Evolutionary conservation across 441 rosid genomes (phyloP).

Genomic region (Viola pubescens): DNA sequence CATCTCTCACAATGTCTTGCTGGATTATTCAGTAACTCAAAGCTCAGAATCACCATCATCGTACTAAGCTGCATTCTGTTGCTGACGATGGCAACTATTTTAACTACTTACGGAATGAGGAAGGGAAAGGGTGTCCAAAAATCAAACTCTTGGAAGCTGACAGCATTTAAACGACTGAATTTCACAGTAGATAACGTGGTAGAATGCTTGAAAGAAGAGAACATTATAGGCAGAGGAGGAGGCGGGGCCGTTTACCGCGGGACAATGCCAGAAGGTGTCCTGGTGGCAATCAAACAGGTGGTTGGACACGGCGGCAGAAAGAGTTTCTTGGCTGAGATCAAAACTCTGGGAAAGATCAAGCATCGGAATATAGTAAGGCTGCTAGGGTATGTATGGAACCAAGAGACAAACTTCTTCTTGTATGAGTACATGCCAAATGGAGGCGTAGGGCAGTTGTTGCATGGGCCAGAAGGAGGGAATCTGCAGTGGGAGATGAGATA

Average conservation of each 20-base stretch:
- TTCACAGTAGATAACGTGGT: constrained; percentile 76
- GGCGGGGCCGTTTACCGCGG: constrained; percentile 51
- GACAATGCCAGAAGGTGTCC: neutral
- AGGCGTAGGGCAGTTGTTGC: too few relatives aligned
- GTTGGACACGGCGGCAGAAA: too few relatives aligned
- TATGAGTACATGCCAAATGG: too few relatives aligned
- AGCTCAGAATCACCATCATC: constrained; percentile 37
- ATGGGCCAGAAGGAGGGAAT: constrained; percentile 19
- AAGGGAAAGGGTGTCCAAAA: constrained; percentile 34
- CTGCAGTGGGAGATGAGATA: too few relatives aligned
- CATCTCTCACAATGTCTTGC: constrained; percentile 45
- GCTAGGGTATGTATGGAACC: constrained; percentile 6
- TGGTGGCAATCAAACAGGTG: too few relatives aligned
- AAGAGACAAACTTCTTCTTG: too few relatives aligned
- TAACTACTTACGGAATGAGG: constrained; percentile 36
- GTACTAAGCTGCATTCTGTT: constrained; percentile 22
- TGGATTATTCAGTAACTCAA: constrained; percentile 32
- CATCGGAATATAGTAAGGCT: too few relatives aligned
- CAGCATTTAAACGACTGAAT: constrained; percentile 63
- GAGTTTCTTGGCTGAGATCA: too few relatives aligned
- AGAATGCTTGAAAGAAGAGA: constrained; percentile 74
- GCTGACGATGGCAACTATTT: constrained; percentile 29
- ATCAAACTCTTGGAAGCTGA: constrained; percentile 67
- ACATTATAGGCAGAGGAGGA: constrained; percentile 4
- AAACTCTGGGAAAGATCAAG: too few relatives aligned